phyloP scores from a whole-genome alignment of 139 green algal species.

The Asterochloris sp. region DNA sequence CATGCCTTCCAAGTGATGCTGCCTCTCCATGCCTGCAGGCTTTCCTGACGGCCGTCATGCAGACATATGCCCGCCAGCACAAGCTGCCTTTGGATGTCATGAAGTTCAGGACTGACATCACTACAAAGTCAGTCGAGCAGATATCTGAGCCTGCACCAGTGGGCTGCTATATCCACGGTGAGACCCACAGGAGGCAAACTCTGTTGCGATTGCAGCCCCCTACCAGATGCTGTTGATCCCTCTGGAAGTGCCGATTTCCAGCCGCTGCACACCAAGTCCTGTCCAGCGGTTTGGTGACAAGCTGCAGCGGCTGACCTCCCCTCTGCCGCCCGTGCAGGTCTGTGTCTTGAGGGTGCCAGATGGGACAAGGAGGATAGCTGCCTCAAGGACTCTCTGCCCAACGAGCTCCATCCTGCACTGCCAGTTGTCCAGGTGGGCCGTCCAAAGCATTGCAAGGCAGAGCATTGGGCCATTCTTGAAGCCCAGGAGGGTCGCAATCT shows the following conservation, averaged over 20 bases:
- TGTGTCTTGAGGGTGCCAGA: conserved; percentile 77
- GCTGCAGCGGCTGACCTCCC: no score
- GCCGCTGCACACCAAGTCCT: no score
- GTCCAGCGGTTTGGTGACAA: no score
- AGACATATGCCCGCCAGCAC: conserved; percentile 79
- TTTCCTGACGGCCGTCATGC: conserved; percentile 85
- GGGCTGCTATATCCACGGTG: conserved; percentile 72
- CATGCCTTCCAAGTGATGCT: no score
- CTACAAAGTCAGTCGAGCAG: conserved; percentile 45
- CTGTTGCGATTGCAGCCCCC: no score
- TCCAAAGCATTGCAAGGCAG: not conserved
- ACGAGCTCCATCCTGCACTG: conserved; percentile 77
- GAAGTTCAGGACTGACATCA: conserved; percentile 81
- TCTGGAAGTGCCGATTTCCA: no score
- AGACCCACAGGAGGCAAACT: not conserved
- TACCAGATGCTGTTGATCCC: no score
- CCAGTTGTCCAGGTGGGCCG: conserved; percentile 62
- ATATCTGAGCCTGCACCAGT: conserved; percentile 60
- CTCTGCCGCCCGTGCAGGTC: not conserved
- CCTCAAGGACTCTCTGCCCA: conserved; percentile 73
- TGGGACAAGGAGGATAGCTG: conserved; percentile 73
- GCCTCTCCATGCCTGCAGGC: conserved; percentile 24
- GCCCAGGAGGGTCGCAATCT: not conserved
- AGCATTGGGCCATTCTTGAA: no score
- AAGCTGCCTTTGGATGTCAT: conserved; percentile 83